Percentiles rank a stretch among this genome's conserved stretches.
Evolutionary conservation across 192 early-diverging fungal species (phyloP).

Genomic region (Podochytrium sp.): DNA sequence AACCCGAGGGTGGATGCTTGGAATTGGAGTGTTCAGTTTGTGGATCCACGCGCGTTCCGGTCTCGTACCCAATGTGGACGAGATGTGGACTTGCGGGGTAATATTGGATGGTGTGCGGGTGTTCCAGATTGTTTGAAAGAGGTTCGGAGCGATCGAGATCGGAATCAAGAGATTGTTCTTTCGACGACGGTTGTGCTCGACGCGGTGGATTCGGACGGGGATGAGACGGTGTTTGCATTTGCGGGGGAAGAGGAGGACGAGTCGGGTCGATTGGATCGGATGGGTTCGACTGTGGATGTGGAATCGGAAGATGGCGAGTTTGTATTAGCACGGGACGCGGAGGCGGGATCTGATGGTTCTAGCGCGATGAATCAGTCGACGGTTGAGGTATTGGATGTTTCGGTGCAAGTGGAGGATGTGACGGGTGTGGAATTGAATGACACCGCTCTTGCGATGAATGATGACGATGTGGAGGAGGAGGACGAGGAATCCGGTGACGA

Average conservation of each 20-base stretch:
- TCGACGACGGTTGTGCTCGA: no score
- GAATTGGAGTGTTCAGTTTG: constrained; percentile 26
- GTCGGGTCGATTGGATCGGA: no score
- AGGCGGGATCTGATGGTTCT: no score
- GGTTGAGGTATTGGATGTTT: neutral
- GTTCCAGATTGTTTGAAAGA: neutral
- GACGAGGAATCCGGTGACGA: neutral
- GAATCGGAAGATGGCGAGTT: no score
- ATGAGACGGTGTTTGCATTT: neutral
- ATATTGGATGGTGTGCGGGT: neutral
- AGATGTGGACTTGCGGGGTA: neutral
- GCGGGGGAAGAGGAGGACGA: neutral
- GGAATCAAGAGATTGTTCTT: no score
- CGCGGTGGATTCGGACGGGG: neutral
- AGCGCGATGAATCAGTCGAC: no score
- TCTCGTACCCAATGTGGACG: neutral
- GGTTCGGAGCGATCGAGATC: neutral
- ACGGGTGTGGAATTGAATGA: constrained; percentile 39
- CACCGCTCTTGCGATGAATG: constrained; percentile 33
- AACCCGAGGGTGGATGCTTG: neutral
- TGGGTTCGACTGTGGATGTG: no score
- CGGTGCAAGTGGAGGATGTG: neutral
- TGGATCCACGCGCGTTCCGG: neutral
- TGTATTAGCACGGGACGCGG: no score
- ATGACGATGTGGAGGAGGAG: neutral